Percentiles rank a stretch among this genome's conserved stretches.
Evolutionary conservation across 805 yeast species (phyloP).

Genomic region (Candida pseudofarinosa): DNA sequence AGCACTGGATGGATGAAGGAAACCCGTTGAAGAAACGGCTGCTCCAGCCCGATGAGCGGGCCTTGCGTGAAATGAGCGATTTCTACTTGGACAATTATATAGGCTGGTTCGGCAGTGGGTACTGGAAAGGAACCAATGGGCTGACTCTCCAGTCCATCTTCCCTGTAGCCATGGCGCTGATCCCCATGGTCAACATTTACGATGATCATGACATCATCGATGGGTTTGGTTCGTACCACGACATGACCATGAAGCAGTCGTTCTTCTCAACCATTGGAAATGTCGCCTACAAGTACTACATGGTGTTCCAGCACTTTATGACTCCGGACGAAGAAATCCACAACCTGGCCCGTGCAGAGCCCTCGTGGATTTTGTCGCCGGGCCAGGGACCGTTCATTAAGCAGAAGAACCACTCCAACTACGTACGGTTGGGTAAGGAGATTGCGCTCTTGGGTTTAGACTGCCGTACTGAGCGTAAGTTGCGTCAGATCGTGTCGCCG

Average conservation of each 20-base stretch:
- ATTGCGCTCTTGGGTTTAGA: slow-evolving; percentile 78
- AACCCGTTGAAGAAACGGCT: slow-evolving; percentile 42
- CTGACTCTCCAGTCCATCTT: slow-evolving; percentile 61
- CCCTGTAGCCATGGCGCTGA: slow-evolving; percentile 74
- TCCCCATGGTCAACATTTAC: slow-evolving; percentile 80
- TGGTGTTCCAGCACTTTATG: slow-evolving; percentile 88
- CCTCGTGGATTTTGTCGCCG: slow-evolving; percentile 60
- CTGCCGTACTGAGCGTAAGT: slow-evolving; percentile 86
- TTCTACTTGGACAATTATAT: slow-evolving; percentile 74
- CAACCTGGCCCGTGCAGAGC: slow-evolving; percentile 28
- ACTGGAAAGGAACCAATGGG: slow-evolving; percentile 70
- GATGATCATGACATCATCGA: slow-evolving; percentile 98
- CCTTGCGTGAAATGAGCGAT: slow-evolving; percentile 51
- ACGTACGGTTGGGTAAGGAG: slow-evolving; percentile 68
- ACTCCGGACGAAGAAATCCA: slow-evolving; percentile 40
- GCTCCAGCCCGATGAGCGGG: slow-evolving; percentile 41
- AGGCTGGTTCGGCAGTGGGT: slow-evolving; percentile 88
- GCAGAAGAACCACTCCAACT: slow-evolving; percentile 63
- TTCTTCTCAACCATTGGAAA: slow-evolving; percentile 72
- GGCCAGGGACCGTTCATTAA: slow-evolving; percentile 64
- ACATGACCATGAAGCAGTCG: slow-evolving; percentile 66
- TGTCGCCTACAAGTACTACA: slow-evolving; percentile 78
- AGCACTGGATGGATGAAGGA: slow-evolving; percentile 59
- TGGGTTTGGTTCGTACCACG: slow-evolving; percentile 88
- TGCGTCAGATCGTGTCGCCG: slow-evolving; percentile 50